These are phyloP conservation scores for Helotiales sp. DNA, from an alignment of 2,329 filamentous ascomycete species.

Conservation along the genomic window DNA sequence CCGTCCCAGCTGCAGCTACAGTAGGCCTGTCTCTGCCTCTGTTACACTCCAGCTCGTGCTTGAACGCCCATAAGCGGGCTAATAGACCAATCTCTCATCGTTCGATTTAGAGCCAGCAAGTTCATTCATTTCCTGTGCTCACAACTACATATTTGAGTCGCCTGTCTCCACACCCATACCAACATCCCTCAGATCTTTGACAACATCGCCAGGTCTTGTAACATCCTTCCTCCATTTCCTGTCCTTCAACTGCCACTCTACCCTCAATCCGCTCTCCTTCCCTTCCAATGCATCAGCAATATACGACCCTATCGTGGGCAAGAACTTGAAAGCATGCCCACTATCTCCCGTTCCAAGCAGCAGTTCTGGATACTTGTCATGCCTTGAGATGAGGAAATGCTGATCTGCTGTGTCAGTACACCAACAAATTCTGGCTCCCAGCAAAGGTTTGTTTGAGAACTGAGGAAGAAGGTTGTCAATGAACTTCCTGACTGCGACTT, in stretches of 20 bases:
- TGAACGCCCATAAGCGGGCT: too few species aligned
- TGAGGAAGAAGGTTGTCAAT: constrained; percentile 47
- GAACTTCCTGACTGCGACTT: constrained; percentile 42
- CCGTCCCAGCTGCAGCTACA: too few species aligned
- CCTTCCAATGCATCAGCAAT: constrained; percentile 11
- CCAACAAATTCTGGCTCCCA: constrained; percentile 51
- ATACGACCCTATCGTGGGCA: constrained; percentile 40
- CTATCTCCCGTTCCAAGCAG: constrained; percentile 46
- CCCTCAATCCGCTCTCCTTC: constrained; percentile 8
- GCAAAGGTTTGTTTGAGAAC: constrained; percentile 47
- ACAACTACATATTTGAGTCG: not conserved
- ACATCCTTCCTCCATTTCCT: constrained; percentile 9
- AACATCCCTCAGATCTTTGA: constrained; percentile 15
- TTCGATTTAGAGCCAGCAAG: too few species aligned
- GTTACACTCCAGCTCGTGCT: too few species aligned
- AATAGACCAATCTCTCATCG: too few species aligned
- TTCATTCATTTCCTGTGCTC: too few species aligned
- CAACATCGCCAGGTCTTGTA: constrained; percentile 14
- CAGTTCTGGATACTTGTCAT: constrained; percentile 23
- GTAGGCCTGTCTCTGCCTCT: too few species aligned
- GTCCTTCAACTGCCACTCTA: constrained; percentile 10
- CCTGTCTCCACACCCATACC: constrained; percentile 2
- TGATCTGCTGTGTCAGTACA: constrained; percentile 50
- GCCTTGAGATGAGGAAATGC: constrained; percentile 5
- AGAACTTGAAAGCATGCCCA: constrained; percentile 46